A percentile compares a stretch with the other conserved stretches of the same genome.
phyloP scores from a whole-genome alignment of 306 rosid genomes.

The Vigna unguiculata region DNA sequence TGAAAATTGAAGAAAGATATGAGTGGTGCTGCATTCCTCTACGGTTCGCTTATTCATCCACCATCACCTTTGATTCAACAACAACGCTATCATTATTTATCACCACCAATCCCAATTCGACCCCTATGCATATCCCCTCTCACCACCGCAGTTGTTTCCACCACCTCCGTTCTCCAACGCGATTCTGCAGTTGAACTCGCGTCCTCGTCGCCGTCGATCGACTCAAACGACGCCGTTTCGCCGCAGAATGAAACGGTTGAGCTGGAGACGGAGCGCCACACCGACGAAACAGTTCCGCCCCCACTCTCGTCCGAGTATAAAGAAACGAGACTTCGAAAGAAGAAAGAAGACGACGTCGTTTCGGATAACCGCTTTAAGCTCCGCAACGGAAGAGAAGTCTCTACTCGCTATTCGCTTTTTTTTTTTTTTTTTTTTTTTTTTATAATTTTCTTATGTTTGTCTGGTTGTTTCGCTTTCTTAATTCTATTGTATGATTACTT shows the following conservation, averaged over 20 bases:
- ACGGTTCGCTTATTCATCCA: slow-evolving; percentile 44
- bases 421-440: no score
- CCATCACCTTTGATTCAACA: slow-evolving; percentile 39
- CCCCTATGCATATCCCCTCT: slow-evolving; percentile 23
- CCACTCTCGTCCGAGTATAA: slow-evolving; percentile 24
- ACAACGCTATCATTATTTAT: slow-evolving; percentile 29
- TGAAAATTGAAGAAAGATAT: slow-evolving; percentile 28
- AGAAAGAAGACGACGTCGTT: slow-evolving; percentile 50
- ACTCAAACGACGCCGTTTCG: slow-evolving; percentile 43
- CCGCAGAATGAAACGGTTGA: slow-evolving; percentile 23
- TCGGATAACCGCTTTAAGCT: slow-evolving; percentile 74
- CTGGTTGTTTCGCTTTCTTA: background rate
- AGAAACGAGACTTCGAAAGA: slow-evolving; percentile 54
- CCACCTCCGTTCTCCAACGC: slow-evolving; percentile 44
- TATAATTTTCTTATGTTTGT: background rate
- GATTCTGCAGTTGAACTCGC: slow-evolving; percentile 31
- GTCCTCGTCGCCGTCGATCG: background rate
- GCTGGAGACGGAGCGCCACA: slow-evolving; percentile 13
- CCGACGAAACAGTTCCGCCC: background rate
- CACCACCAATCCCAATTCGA: slow-evolving; percentile 46
- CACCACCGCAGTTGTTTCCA: background rate
- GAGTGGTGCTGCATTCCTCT: slow-evolving; percentile 50
- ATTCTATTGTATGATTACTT: background rate
- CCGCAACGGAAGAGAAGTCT: slow-evolving; percentile 85
- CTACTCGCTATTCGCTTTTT: background rate